phyloP scores from a whole-genome alignment of 768 basidiomycete genomes.

The Amanita rimosa region DNA sequence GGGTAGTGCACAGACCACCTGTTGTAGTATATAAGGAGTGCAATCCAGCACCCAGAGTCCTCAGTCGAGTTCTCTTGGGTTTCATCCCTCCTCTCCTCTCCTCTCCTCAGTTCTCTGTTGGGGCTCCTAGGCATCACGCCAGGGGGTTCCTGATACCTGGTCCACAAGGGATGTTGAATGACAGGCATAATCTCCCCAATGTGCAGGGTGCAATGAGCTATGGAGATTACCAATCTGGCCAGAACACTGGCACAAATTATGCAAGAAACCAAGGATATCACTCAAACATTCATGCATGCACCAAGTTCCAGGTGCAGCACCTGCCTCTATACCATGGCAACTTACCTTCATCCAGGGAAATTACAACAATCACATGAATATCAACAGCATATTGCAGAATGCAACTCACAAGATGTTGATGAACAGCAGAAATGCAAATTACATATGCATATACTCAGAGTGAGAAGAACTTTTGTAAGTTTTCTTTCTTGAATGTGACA shows the following conservation, averaged over 20 bases:
- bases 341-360: conserved; percentile 1
- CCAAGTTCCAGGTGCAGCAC: neutral
- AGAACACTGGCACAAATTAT: neutral
- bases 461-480: neutral
- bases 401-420: neutral
- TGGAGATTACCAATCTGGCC: neutral
- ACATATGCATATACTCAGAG: neutral
- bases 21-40: too few relatives aligned
- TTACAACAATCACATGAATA: conserved; percentile 2
- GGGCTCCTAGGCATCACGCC: too few relatives aligned
- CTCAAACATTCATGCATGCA: too few relatives aligned
- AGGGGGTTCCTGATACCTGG: too few relatives aligned
- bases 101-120: too few relatives aligned
- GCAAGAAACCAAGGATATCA: neutral
- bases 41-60: too few relatives aligned
- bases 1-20: too few relatives aligned
- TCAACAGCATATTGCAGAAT: conserved; percentile 1
- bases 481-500: too few relatives aligned
- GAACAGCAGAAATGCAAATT: neutral
- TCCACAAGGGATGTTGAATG: neutral
- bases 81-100: too few relatives aligned
- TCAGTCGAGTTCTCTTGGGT: too few relatives aligned
- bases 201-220: neutral
- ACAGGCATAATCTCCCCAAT: conserved; percentile 1
- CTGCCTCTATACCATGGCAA: neutral